Conservation (phyloP, 2,329 filamentous ascomycete genomes). For the Hymenoscyphus salicellus region DNA sequence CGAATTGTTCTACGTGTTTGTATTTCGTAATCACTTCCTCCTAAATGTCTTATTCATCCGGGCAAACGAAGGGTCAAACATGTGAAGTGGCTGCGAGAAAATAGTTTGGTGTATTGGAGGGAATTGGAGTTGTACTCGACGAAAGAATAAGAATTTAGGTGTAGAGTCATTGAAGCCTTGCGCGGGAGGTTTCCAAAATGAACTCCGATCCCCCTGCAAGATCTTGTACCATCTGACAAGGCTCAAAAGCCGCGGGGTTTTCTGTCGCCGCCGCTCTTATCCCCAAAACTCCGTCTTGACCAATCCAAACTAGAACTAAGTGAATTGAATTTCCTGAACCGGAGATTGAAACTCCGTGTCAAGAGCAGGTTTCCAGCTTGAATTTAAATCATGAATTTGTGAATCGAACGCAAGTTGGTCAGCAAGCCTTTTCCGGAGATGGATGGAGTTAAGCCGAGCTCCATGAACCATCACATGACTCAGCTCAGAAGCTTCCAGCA, state of each 20-base stretch:
- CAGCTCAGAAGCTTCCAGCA: slow-evolving; percentile 4
- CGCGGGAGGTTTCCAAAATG: background rate
- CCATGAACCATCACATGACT: background rate
- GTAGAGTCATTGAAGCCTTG: background rate
- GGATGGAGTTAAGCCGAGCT: too few species aligned
- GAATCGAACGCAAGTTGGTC: too few species aligned
- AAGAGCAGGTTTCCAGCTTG: too few species aligned
- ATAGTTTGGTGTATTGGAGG: background rate
- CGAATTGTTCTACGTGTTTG: background rate
- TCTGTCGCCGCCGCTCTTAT: too few species aligned
- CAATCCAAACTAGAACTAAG: too few species aligned
- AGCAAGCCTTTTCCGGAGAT: too few species aligned
- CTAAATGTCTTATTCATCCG: background rate
- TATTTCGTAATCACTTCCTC: background rate
- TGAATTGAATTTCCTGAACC: too few species aligned
- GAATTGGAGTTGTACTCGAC: too few species aligned
- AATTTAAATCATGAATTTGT: too few species aligned
- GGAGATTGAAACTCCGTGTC: too few species aligned
- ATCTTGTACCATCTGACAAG: background rate
- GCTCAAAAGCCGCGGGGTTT: slow-evolving; percentile 3
- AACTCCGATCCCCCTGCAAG: background rate
- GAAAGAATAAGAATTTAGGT: too few species aligned
- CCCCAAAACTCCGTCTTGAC: too few species aligned
- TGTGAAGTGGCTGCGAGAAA: background rate
- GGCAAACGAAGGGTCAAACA: background rate